phyloP scores from a whole-genome alignment of 306 rosid species.

The Vachellia pachyceras region DNA sequence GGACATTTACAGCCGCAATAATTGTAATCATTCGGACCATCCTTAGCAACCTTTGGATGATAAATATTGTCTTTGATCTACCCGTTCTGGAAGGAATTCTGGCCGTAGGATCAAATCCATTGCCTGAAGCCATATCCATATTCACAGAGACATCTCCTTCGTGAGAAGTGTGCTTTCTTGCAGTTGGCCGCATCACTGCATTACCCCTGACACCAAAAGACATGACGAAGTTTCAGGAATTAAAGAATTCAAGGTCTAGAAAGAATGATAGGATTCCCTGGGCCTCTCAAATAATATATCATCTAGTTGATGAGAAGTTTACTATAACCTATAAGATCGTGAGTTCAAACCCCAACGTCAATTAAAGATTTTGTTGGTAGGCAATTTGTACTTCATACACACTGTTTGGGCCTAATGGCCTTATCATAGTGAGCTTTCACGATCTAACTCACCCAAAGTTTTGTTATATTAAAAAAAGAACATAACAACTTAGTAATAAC shows the following conservation, averaged over 20 bases:
- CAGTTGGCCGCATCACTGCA: slow-evolving; percentile 71
- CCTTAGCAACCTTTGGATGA: slow-evolving; percentile 70
- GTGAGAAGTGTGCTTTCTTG: slow-evolving; percentile 55
- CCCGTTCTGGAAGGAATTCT: slow-evolving; percentile 55
- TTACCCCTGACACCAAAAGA: slow-evolving; percentile 60
- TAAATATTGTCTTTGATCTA: slow-evolving; percentile 55
- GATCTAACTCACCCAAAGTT: no score
- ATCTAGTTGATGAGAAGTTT: no score
- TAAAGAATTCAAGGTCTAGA: slow-evolving; percentile 2
- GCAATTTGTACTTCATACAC: no score
- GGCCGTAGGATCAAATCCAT: slow-evolving; percentile 46
- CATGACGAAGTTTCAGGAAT: slow-evolving; percentile 8
- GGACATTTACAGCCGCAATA: slow-evolving; percentile 77
- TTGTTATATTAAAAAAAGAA: no score
- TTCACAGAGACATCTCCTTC: slow-evolving; percentile 61
- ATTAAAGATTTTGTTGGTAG: no score
- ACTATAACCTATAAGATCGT: no score
- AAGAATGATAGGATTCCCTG: background rate
- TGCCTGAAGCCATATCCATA: slow-evolving; percentile 53
- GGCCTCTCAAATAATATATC: background rate
- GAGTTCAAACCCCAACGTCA: no score
- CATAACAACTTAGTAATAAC: background rate
- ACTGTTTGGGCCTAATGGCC: no score
- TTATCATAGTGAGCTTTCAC: no score
- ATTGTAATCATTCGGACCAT: slow-evolving; percentile 54